phyloP scores from a whole-genome alignment of 1,139 yeast genomes.

The Protomyces pachydermus region DNA sequence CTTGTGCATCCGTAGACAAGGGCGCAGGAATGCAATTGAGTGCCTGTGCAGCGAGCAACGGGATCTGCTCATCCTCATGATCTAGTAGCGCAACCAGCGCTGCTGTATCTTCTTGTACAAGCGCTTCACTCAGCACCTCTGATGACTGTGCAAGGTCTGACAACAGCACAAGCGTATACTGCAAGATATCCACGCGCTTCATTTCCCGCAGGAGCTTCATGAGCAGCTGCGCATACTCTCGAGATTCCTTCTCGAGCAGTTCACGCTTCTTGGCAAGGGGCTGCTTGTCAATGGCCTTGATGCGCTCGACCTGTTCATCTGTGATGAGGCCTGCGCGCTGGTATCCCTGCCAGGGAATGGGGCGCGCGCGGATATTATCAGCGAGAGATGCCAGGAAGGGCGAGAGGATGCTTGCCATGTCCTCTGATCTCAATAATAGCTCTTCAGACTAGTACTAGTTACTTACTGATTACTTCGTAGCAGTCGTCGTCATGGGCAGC shows the following conservation, averaged over 20 bases:
- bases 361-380: slow-evolving; percentile 68
- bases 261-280: slow-evolving; percentile 6
- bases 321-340: slow-evolving; percentile 67
- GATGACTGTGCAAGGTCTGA: slow-evolving; percentile 51
- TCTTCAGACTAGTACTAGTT: no score
- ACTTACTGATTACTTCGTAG: not conserved
- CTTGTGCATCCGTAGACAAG: slow-evolving; percentile 37
- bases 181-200: slow-evolving; percentile 64
- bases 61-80: slow-evolving; percentile 41
- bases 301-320: slow-evolving; percentile 59
- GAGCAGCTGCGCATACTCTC: slow-evolving; percentile 54
- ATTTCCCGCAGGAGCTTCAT: slow-evolving; percentile 53
- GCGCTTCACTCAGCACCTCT: slow-evolving; percentile 37
- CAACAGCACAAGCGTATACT: slow-evolving; percentile 59
- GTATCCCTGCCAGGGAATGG: slow-evolving; percentile 91
- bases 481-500: not conserved
- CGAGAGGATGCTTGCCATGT: slow-evolving; percentile 43
- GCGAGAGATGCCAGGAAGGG: slow-evolving; percentile 69
- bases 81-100: slow-evolving; percentile 25
- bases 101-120: slow-evolving; percentile 40
- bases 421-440: not conserved
- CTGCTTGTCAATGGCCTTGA: slow-evolving; percentile 58
- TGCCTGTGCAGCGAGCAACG: slow-evolving; percentile 40
- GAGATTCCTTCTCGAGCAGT: slow-evolving; percentile 44
- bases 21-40: slow-evolving; percentile 37